phyloP scores from a whole-genome alignment of 768 basidiomycete genomes.

The Suillus bovinus region DNA sequence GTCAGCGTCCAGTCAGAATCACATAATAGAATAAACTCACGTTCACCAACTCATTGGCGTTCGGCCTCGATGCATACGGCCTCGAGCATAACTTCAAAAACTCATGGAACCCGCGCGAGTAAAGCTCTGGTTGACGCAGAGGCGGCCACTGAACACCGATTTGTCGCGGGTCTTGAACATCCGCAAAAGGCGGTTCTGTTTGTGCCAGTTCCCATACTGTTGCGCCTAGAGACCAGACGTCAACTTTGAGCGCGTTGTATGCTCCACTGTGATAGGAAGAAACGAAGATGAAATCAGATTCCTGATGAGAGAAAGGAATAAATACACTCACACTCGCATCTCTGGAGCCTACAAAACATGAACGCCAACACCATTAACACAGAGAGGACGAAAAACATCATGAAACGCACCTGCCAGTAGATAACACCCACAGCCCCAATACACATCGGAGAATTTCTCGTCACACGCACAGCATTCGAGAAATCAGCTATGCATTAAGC shows the following conservation, averaged over 20 bases:
- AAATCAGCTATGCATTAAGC: slow-evolving; percentile 64
- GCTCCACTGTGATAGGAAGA: slow-evolving; percentile 46
- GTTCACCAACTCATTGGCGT: slow-evolving; percentile 55
- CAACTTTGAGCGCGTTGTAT: slow-evolving; percentile 74
- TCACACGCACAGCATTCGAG: slow-evolving; percentile 68
- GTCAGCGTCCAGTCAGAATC: background rate
- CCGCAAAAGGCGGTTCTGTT: slow-evolving; percentile 70
- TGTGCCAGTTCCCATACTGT: slow-evolving; percentile 85
- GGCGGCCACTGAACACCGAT: slow-evolving; percentile 67
- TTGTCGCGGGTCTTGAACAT: slow-evolving; percentile 44
- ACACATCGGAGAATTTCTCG: slow-evolving; percentile 48
- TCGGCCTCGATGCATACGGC: slow-evolving; percentile 55
- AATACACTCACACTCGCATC: slow-evolving; percentile 58
- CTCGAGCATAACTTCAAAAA: slow-evolving; percentile 70
- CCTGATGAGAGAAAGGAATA: background rate
- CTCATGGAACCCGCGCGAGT: slow-evolving; percentile 70
- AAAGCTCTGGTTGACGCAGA: slow-evolving; percentile 55
- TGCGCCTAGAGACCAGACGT: slow-evolving; percentile 81
- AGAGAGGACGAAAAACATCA: background rate
- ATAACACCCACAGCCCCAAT: slow-evolving; percentile 68
- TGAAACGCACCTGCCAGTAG: slow-evolving; percentile 69
- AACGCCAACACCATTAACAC: slow-evolving; percentile 4
- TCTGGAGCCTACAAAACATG: slow-evolving; percentile 57
- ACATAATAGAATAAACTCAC: slow-evolving; percentile 37
- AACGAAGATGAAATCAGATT: slow-evolving; percentile 10